Conservation (phyloP, 202 grass and related monocot species). For the Hordeum pubiflorum region DNA sequence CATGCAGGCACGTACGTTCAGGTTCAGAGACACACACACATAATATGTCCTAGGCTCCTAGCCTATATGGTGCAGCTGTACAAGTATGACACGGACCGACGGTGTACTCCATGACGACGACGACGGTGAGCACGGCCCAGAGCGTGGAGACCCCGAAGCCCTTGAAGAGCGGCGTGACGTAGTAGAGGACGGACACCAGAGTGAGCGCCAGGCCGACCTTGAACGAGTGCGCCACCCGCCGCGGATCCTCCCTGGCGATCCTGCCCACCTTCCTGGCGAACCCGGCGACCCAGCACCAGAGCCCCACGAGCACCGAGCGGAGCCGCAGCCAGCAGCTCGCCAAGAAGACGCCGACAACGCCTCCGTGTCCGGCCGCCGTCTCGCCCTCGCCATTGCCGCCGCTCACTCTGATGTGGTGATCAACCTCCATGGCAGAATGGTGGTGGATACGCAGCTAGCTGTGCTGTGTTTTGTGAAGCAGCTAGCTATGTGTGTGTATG, state of each 20-base stretch:
- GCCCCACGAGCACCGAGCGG: neutral
- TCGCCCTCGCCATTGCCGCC: neutral
- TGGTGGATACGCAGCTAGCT: neutral
- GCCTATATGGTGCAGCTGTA: too few species aligned
- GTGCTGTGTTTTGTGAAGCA: slow-evolving; percentile 11
- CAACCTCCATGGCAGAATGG: slow-evolving; percentile 29
- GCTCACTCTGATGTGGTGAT: neutral
- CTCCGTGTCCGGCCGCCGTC: neutral
- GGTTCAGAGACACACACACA: too few species aligned
- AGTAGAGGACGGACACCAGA: slow-evolving; percentile 71
- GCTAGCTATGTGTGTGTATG: neutral
- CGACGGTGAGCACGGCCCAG: slow-evolving; percentile 89
- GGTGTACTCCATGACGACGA: slow-evolving; percentile 97
- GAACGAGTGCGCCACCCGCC: slow-evolving; percentile 61
- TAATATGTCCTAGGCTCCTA: too few species aligned
- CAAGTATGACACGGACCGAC: slow-evolving; percentile 38
- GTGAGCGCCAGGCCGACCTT: slow-evolving; percentile 92
- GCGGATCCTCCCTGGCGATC: slow-evolving; percentile 54
- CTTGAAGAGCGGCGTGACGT: slow-evolving; percentile 58
- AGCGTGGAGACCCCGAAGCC: slow-evolving; percentile 62
- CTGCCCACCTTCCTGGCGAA: slow-evolving; percentile 44
- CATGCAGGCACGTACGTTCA: neutral
- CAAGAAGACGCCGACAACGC: neutral
- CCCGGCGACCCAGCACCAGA: neutral
- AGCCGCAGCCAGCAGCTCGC: neutral